Evolutionary conservation across 1,139 yeast species (phyloP).

Genomic region (Lodderomyces pseudojiufengensis): DNA sequence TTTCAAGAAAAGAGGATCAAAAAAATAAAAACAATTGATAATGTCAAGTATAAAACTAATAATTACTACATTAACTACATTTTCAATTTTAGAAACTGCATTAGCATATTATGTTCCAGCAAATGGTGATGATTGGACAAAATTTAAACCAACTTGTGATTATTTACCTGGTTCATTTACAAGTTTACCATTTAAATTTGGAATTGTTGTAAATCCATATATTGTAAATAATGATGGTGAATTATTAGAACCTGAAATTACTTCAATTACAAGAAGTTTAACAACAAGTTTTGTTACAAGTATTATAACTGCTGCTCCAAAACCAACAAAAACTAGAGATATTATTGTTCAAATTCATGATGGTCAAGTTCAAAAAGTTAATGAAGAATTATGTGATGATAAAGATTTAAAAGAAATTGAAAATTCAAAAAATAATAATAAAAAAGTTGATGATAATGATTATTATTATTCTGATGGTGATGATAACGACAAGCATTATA

Average conservation of each 20-base stretch:
- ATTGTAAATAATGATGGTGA: slow-evolving; percentile 18
- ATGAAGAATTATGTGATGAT: slow-evolving; percentile 6
- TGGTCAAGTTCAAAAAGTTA: slow-evolving; percentile 29
- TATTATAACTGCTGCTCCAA: slow-evolving; percentile 21
- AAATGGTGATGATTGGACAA: slow-evolving; percentile 35
- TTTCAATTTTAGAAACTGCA: slow-evolving; percentile 1
- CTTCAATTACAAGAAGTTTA: slow-evolving; percentile 16
- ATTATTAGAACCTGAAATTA: slow-evolving; percentile 13
- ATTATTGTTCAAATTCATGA: slow-evolving; percentile 27
- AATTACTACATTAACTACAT: too few species aligned
- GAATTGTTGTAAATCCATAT: slow-evolving; percentile 31
- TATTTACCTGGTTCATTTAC: slow-evolving; percentile 19
- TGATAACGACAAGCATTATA: neutral
- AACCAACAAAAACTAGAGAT: slow-evolving; percentile 22
- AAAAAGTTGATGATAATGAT: too few species aligned
- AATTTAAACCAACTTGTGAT: slow-evolving; percentile 23
- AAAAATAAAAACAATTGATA: neutral
- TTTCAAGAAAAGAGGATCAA: neutral
- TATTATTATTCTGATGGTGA: neutral
- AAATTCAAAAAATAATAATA: too few species aligned
- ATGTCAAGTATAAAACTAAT: too few species aligned
- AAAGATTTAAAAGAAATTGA: neutral
- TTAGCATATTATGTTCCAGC: slow-evolving; percentile 25
- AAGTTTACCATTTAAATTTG: slow-evolving; percentile 31
- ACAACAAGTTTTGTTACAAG: slow-evolving; percentile 21